Evolutionary conservation across 2,329 filamentous ascomycete species (phyloP).

Genomic region (Cladobotryum protrusum): DNA sequence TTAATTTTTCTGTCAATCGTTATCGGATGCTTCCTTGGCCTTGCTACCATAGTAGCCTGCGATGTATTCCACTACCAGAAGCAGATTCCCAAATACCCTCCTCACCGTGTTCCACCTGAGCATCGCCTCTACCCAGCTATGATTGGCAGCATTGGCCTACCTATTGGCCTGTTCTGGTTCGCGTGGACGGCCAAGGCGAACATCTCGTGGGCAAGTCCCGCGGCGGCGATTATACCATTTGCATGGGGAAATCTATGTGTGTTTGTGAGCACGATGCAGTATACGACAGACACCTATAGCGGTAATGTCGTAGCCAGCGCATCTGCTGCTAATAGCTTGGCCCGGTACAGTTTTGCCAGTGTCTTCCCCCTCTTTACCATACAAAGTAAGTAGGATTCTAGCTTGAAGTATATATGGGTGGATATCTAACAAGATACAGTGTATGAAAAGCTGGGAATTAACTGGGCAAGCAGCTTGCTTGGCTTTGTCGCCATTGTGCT

Average conservation of each 20-base stretch:
- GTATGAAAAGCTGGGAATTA: constrained; percentile 37
- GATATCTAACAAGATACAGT: constrained; percentile 28
- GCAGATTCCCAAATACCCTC: constrained; percentile 26
- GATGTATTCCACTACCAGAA: constrained; percentile 37
- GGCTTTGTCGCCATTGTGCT: constrained; percentile 42
- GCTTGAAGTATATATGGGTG: accelerated
- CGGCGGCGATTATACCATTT: constrained; percentile 48
- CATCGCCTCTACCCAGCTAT: constrained; percentile 54
- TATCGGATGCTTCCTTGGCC: constrained; percentile 39
- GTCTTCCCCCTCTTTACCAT: constrained; percentile 57
- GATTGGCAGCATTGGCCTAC: constrained; percentile 48
- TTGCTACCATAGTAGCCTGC: constrained; percentile 34
- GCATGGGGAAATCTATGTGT: constrained; percentile 55
- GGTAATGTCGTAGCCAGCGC: constrained; percentile 51
- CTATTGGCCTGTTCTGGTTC: constrained; percentile 53
- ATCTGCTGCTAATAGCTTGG: constrained; percentile 52
- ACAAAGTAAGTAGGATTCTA: constrained; percentile 36
- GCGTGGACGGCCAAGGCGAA: constrained; percentile 46
- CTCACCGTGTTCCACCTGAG: constrained; percentile 42
- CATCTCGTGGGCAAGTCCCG: constrained; percentile 45
- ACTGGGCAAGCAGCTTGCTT: constrained; percentile 42
- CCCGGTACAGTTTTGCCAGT: constrained; percentile 49
- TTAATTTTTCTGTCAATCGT: constrained; percentile 41
- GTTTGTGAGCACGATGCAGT: constrained; percentile 48
- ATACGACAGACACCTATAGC: constrained; percentile 51